Percentiles rank a stretch among this genome's conserved stretches.
These are phyloP conservation scores for Rhynchosporium graminicola DNA, from an alignment of 2,329 filamentous ascomycete genomes.

Conservation along the genomic window DNA sequence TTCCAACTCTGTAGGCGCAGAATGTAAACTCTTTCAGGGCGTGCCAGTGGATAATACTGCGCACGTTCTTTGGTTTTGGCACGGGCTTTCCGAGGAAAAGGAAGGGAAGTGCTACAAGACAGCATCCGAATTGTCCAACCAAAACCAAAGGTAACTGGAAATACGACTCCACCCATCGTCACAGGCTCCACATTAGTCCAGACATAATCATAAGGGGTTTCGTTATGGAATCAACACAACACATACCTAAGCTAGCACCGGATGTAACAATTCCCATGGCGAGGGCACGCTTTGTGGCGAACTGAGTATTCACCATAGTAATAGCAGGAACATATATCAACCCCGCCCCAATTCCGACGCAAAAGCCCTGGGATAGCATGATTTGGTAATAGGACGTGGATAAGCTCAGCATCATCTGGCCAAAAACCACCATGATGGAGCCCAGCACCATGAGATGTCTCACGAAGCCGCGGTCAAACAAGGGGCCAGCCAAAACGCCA, in stretches of 20 bases:
- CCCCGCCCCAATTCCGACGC: conserved; percentile 47
- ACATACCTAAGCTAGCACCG: conserved; percentile 35
- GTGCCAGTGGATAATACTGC: conserved; percentile 43
- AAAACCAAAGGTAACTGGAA: conserved; percentile 60
- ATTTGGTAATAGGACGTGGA: conserved; percentile 56
- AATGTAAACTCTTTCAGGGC: conserved; percentile 45
- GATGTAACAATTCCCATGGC: conserved; percentile 50
- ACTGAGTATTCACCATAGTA: conserved; percentile 47
- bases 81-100: conserved; percentile 41
- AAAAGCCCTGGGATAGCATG: conserved; percentile 49
- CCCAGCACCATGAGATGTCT: conserved; percentile 54
- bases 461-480: conserved; percentile 62
- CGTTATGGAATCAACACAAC: not conserved
- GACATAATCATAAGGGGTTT: conserved; percentile 2
- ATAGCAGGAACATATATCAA: conserved; percentile 48
- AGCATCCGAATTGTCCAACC: conserved; percentile 51
- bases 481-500: conserved; percentile 60
- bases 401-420: conserved; percentile 62
- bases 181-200: conserved; percentile 38
- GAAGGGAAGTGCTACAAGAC: conserved; percentile 33
- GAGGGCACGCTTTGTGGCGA: conserved; percentile 48
- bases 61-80: conserved; percentile 41
- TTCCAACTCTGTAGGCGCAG: conserved; percentile 41
- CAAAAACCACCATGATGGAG: conserved; percentile 57
- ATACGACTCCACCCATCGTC: conserved; percentile 53